These are phyloP conservation scores for Diutina mesorugosa DNA, from an alignment of 1,139 yeast genomes.

Conservation along the genomic window DNA sequence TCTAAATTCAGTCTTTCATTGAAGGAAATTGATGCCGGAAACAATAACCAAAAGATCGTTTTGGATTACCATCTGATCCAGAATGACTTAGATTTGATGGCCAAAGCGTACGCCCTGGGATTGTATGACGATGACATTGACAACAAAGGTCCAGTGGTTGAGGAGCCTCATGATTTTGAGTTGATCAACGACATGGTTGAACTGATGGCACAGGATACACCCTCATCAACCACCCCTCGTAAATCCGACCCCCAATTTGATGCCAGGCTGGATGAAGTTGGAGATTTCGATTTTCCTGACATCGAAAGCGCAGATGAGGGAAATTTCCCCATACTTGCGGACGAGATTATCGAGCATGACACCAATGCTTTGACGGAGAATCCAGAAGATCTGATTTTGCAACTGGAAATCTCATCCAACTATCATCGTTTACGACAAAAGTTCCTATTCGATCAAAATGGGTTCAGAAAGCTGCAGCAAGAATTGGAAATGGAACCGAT, in stretches of 20 bases:
- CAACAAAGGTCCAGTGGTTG: constrained; percentile 45
- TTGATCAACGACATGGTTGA: constrained; percentile 36
- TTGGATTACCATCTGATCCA: constrained; percentile 28
- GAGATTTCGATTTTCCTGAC: background rate
- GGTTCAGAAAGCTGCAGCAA: constrained; percentile 23
- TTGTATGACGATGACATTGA: constrained; percentile 18
- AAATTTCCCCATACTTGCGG: background rate
- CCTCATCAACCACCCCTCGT: background rate
- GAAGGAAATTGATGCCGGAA: constrained; percentile 3
- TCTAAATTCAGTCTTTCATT: constrained; percentile 2
- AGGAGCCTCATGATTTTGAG: constrained; percentile 42
- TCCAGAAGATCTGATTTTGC: constrained; percentile 8
- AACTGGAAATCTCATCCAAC: constrained; percentile 15
- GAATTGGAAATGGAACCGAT: constrained; percentile 57
- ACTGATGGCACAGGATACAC: constrained; percentile 5
- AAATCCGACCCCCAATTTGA: background rate
- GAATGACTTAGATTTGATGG: constrained; percentile 51
- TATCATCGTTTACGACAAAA: constrained; percentile 48
- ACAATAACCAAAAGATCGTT: background rate
- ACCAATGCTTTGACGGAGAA: constrained; percentile 3
- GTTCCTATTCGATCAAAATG: constrained; percentile 24
- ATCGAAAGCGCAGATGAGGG: background rate
- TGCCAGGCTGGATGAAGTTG: constrained; percentile 1
- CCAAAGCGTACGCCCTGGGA: constrained; percentile 45
- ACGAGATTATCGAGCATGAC: background rate